A percentile compares a stretch with the other conserved stretches of the same genome.
phyloP scores from a whole-genome alignment of 2,329 filamentous ascomycete genomes.

The Rosellinia necatrix region DNA sequence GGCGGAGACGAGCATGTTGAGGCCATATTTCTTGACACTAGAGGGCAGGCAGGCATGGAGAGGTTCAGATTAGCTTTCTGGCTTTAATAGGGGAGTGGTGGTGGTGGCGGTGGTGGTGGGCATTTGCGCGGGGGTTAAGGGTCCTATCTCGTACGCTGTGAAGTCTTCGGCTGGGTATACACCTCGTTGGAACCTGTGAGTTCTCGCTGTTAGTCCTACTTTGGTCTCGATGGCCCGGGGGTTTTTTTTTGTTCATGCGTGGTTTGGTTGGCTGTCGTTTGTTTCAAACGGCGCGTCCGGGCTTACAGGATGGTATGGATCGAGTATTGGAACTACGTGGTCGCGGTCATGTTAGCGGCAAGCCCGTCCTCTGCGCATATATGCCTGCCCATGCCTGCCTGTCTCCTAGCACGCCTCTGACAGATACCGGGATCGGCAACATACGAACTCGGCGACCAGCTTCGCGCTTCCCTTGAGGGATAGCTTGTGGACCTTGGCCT shows the following conservation, averaged over 20 bases:
- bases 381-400: background rate
- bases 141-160: conserved; percentile 66
- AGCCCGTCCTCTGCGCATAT: background rate
- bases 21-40: conserved; percentile 94
- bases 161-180: conserved; percentile 96
- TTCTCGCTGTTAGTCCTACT: background rate
- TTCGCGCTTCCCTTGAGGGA: conserved; percentile 84
- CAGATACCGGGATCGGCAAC: conserved; percentile 43
- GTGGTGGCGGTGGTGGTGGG: background rate
- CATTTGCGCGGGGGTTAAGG: background rate
- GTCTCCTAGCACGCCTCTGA: too few species aligned
- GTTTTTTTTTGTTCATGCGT: too few species aligned
- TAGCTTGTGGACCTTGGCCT: conserved; percentile 93
- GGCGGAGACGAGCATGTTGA: conserved; percentile 96
- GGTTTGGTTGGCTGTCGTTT: too few species aligned
- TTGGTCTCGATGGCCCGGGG: background rate
- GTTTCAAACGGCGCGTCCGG: background rate
- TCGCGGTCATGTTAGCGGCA: conserved; percentile 14
- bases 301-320: conserved; percentile 93
- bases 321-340: conserved; percentile 84
- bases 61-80: background rate
- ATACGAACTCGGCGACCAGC: conserved; percentile 92
- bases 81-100: background rate
- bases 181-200: conserved; percentile 76
- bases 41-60: background rate